Conservation (phyloP, 2,329 filamentous ascomycete genomes). For the Didymella pinodella region DNA sequence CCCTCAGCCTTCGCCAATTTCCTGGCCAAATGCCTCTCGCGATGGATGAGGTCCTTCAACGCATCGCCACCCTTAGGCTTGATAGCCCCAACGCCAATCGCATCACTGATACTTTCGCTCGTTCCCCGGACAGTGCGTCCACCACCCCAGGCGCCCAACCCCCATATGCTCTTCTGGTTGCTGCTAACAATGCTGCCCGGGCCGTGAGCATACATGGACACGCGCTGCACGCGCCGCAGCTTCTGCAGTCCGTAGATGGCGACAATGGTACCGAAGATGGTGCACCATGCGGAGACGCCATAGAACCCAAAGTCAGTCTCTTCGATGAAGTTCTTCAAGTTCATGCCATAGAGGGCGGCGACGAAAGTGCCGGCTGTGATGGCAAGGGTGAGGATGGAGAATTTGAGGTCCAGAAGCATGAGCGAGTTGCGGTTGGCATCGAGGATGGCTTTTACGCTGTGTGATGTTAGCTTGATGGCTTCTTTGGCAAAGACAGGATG, state of each 20-base stretch:
- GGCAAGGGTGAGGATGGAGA: slow-evolving; percentile 93
- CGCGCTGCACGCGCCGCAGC: slow-evolving; percentile 83
- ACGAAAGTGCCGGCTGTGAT: slow-evolving; percentile 93
- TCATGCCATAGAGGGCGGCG: slow-evolving; percentile 99
- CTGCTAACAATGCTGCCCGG: slow-evolving; percentile 31
- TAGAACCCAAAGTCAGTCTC: slow-evolving; percentile 88
- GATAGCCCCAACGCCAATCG: slow-evolving; percentile 28
- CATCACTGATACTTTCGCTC: slow-evolving; percentile 20
- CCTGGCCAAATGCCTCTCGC: slow-evolving; percentile 39
- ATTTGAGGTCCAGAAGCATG: slow-evolving; percentile 96
- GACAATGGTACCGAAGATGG: slow-evolving; percentile 76
- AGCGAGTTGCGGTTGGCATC: slow-evolving; percentile 98
- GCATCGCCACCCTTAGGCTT: slow-evolving; percentile 29
- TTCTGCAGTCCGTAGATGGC: slow-evolving; percentile 85
- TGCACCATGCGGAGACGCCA: slow-evolving; percentile 74
- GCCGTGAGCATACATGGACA: slow-evolving; percentile 77
- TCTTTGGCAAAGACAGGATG: not conserved
- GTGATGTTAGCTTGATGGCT: slow-evolving; percentile 23
- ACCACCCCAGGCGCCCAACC: slow-evolving; percentile 41
- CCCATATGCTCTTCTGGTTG: slow-evolving; percentile 31
- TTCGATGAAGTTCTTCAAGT: slow-evolving; percentile 98
- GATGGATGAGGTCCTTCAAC: slow-evolving; percentile 38
- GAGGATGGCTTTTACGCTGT: slow-evolving; percentile 90
- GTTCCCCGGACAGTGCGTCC: slow-evolving; percentile 27
- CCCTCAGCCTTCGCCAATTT: slow-evolving; percentile 40